Conservation (phyloP, 2,329 filamentous ascomycete genomes). For the Apiospora hydei region DNA sequence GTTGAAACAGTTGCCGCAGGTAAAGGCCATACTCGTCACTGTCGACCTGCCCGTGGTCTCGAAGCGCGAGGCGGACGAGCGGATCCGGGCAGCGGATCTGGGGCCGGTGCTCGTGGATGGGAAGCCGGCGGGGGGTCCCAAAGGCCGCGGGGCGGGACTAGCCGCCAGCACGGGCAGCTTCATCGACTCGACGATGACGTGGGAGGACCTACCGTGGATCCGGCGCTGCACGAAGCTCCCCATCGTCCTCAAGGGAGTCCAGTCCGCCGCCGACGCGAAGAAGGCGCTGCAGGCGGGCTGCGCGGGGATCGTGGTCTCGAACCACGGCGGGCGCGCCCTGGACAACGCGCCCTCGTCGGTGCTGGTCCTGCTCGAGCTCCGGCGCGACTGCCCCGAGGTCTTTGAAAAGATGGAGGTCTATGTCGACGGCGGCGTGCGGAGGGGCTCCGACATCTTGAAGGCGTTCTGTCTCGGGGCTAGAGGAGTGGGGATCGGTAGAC, state of each 20-base stretch:
- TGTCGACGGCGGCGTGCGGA: slow-evolving; percentile 69
- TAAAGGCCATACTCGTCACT: slow-evolving; percentile 64
- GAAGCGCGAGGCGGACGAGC: slow-evolving; percentile 59
- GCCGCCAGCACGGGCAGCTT: slow-evolving; percentile 63
- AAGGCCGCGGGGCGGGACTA: slow-evolving; percentile 60
- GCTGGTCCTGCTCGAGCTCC: slow-evolving; percentile 68
- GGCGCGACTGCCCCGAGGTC: slow-evolving; percentile 65
- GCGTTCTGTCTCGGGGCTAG: slow-evolving; percentile 70
- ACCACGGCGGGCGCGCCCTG: slow-evolving; percentile 70
- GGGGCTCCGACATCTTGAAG: slow-evolving; percentile 73
- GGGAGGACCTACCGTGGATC: slow-evolving; percentile 72
- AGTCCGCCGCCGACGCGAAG: slow-evolving; percentile 69
- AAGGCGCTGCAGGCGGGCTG: slow-evolving; percentile 65
- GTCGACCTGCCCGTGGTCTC: slow-evolving; percentile 64
- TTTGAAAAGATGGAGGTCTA: slow-evolving; percentile 67
- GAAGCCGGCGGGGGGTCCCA: slow-evolving; percentile 56
- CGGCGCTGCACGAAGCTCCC: slow-evolving; percentile 62
- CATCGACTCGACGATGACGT: slow-evolving; percentile 64
- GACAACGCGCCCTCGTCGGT: slow-evolving; percentile 62
- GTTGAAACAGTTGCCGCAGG: slow-evolving; percentile 42
- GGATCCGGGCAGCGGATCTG: slow-evolving; percentile 39
- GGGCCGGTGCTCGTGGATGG: slow-evolving; percentile 50
- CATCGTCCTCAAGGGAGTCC: slow-evolving; percentile 74
- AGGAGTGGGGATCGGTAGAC: slow-evolving; percentile 68
- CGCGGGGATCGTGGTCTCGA: slow-evolving; percentile 73